Conservation (phyloP, 139 green algal species). For the Tetradesmus obliquus region DNA sequence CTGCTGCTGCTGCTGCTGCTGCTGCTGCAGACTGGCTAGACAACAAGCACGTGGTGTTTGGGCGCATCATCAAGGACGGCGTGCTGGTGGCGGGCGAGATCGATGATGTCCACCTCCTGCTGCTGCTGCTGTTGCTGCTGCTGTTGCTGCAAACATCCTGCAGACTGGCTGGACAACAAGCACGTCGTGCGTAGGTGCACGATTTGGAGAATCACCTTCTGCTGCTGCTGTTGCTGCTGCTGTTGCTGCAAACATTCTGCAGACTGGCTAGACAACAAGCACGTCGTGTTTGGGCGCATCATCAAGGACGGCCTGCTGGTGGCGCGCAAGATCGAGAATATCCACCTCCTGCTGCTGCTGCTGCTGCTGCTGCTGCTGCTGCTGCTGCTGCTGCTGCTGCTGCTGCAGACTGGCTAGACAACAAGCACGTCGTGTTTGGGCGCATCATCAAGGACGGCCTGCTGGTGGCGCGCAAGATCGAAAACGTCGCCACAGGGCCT, state of each 20-base stretch:
- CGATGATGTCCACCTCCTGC: slow-evolving; percentile 81
- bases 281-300: slow-evolving; percentile 45
- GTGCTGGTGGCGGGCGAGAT: slow-evolving; percentile 95
- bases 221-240: slow-evolving; percentile 47
- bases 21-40: slow-evolving; percentile 91
- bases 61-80: slow-evolving; percentile 65
- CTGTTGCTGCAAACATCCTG: slow-evolving; percentile 34
- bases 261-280: slow-evolving; percentile 97
- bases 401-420: slow-evolving; percentile 92
- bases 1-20: slow-evolving; percentile 45
- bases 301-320: slow-evolving; percentile 86
- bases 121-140: slow-evolving; percentile 20
- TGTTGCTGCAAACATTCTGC: not conserved
- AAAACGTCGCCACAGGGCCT: slow-evolving; percentile 86
- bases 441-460: slow-evolving; percentile 74
- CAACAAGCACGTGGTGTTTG: slow-evolving; percentile 76
- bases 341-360: not conserved
- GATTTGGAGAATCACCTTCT: slow-evolving; percentile 59
- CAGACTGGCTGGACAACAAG: slow-evolving; percentile 97
- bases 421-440: slow-evolving; percentile 74
- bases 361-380: too few species aligned
- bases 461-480: slow-evolving; percentile 94
- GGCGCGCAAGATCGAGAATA: slow-evolving; percentile 91
- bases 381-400: slow-evolving; percentile 48
- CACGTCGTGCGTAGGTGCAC: slow-evolving; percentile 35